These are phyloP conservation scores for Ganoderma resinaceum DNA, from an alignment of 1,284 basidiomycete genomes.

Conservation along the genomic window DNA sequence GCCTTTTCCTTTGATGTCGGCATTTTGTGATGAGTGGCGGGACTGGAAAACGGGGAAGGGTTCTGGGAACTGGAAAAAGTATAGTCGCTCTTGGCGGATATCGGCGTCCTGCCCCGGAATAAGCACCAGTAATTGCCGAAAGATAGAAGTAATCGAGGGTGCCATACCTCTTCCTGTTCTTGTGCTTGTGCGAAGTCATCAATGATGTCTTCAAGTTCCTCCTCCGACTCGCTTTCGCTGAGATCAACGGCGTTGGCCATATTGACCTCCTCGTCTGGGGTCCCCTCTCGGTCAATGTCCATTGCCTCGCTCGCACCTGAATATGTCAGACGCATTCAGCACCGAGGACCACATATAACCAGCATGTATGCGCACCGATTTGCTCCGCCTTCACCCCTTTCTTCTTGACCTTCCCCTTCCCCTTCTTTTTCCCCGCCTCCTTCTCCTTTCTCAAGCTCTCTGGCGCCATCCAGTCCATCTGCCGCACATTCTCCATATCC, in stretches of 20 bases:
- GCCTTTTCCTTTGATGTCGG: slow-evolving; percentile 46
- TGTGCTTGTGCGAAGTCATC: slow-evolving; percentile 74
- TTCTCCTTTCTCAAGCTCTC: slow-evolving; percentile 74
- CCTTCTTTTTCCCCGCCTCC: slow-evolving; percentile 48
- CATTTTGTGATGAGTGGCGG: slow-evolving; percentile 31
- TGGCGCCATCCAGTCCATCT: slow-evolving; percentile 91
- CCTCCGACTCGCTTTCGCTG: slow-evolving; percentile 87
- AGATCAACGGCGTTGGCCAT: slow-evolving; percentile 79
- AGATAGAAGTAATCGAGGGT: not conserved
- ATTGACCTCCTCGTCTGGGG: slow-evolving; percentile 53
- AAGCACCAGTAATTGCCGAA: slow-evolving; percentile 13
- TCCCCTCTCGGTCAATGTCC: slow-evolving; percentile 39
- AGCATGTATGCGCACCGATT: slow-evolving; percentile 39
- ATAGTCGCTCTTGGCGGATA: slow-evolving; percentile 72
- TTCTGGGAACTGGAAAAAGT: slow-evolving; percentile 93
- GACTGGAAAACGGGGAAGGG: slow-evolving; percentile 82
- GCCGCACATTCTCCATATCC: slow-evolving; percentile 84
- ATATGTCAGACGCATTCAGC: not conserved
- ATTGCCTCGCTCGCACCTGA: slow-evolving; percentile 33
- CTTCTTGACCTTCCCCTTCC: slow-evolving; percentile 53
- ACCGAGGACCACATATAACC: not conserved
- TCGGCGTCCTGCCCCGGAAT: slow-evolving; percentile 48
- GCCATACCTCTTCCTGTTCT: slow-evolving; percentile 48
- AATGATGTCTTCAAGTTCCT: slow-evolving; percentile 85
- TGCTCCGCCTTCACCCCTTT: slow-evolving; percentile 47